These are phyloP conservation scores for Plasmodium berghei DNA, from an alignment of 169 alveolate genomes.

Conservation along the genomic window DNA sequence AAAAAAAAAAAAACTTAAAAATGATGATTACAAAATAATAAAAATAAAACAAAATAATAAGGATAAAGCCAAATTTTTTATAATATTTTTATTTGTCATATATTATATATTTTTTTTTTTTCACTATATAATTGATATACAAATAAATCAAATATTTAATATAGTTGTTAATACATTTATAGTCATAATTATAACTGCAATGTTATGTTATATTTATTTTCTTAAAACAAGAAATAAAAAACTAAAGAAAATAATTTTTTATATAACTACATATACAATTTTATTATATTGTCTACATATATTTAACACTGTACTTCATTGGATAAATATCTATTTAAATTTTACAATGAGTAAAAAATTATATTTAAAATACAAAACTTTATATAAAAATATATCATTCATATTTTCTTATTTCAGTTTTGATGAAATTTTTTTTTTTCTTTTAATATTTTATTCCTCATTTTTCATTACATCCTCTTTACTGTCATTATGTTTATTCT, in stretches of 20 bases:
- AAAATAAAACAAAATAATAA: slow-evolving; percentile 51
- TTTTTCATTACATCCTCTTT: slow-evolving; percentile 41
- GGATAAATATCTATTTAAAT: slow-evolving; percentile 63
- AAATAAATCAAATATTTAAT: slow-evolving; percentile 55
- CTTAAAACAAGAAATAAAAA: slow-evolving; percentile 63
- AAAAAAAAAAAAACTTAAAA: slow-evolving; percentile 56
- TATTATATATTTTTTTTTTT: slow-evolving; percentile 71
- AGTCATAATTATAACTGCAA: slow-evolving; percentile 27
- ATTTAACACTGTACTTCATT: slow-evolving; percentile 51
- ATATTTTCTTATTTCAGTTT: slow-evolving; percentile 67
- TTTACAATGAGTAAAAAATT: slow-evolving; percentile 65
- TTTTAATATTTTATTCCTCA: slow-evolving; percentile 48
- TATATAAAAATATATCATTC: slow-evolving; percentile 58
- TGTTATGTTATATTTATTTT: slow-evolving; percentile 55
- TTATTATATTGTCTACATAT: slow-evolving; percentile 56
- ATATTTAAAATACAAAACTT: slow-evolving; percentile 63
- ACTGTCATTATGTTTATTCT: slow-evolving; percentile 40
- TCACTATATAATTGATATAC: slow-evolving; percentile 66
- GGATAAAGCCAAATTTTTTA: slow-evolving; percentile 36
- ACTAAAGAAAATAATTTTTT: slow-evolving; percentile 60
- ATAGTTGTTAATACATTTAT: slow-evolving; percentile 56
- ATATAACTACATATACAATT: slow-evolving; percentile 49
- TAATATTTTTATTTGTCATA: slow-evolving; percentile 62
- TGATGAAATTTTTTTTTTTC: slow-evolving; percentile 72
- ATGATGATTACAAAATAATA: slow-evolving; percentile 55